phyloP scores from a whole-genome alignment of 306 rosid genomes.

The Lablab purpureus region DNA sequence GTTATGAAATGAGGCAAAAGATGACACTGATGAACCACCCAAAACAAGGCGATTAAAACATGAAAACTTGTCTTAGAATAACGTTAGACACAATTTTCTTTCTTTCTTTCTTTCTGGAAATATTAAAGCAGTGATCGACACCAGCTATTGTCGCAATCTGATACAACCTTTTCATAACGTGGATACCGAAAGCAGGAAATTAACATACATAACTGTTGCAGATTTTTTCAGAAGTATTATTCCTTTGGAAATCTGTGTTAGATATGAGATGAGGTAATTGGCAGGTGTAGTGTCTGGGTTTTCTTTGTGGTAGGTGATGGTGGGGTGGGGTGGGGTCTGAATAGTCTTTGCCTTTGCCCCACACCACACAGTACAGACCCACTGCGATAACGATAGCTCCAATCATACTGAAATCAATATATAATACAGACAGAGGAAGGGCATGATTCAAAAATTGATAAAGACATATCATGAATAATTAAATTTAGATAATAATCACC shows the following conservation, averaged over 20 bases:
- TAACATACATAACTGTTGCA: constrained; percentile 23
- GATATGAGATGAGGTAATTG: constrained; percentile 40
- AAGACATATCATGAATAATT: neutral
- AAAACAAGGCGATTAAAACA: constrained; percentile 4
- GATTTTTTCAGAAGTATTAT: constrained; percentile 9
- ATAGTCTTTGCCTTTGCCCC: constrained; percentile 81
- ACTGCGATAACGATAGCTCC: constrained; percentile 69
- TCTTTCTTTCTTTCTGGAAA: constrained; percentile 5
- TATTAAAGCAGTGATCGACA: neutral
- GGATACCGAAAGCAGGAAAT: constrained; percentile 21
- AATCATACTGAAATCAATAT: constrained; percentile 52
- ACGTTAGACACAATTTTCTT: constrained; percentile 16
- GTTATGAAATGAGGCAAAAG: neutral
- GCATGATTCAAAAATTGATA: constrained; percentile 19
- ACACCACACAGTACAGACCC: constrained; percentile 77
- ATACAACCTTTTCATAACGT: neutral
- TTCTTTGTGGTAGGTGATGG: constrained; percentile 33
- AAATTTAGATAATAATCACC: neutral
- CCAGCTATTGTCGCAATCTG: neutral
- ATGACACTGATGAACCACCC: neutral
- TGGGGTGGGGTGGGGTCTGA: constrained; percentile 10
- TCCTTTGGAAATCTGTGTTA: neutral
- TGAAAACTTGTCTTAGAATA: neutral
- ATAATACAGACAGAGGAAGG: neutral
- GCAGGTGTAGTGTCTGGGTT: constrained; percentile 37